Evolutionary conservation across 2,329 filamentous ascomycete species (phyloP).

Genomic region (Cladosporium sp.): DNA sequence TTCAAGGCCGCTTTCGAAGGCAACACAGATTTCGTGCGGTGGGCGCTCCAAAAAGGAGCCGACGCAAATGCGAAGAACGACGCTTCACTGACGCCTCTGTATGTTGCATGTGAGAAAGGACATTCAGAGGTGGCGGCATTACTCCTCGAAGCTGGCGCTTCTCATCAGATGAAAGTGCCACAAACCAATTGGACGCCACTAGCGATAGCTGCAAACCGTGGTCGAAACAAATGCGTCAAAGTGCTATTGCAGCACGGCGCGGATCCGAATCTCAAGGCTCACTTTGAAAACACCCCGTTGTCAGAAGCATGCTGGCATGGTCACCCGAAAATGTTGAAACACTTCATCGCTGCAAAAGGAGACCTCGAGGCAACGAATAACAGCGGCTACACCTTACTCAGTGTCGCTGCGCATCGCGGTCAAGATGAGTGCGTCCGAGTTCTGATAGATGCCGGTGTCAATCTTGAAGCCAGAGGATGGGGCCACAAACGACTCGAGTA

Average conservation of each 20-base stretch:
- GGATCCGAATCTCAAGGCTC: constrained; percentile 12
- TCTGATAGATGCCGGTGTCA: constrained; percentile 9
- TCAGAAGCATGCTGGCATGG: constrained; percentile 17
- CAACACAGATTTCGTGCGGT: constrained; percentile 2
- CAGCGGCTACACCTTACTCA: constrained; percentile 7
- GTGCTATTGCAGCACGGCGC: constrained; percentile 13
- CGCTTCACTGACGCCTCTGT: constrained; percentile 1
- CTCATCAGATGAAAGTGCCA: background rate
- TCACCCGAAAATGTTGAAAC: constrained; percentile 10
- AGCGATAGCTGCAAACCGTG: constrained; percentile 10
- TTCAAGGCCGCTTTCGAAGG: constrained; percentile 11
- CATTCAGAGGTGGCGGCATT: background rate
- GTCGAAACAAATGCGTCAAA: constrained; percentile 6
- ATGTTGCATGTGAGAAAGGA: constrained; percentile 1
- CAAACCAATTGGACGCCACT: background rate
- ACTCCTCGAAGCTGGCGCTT: background rate
- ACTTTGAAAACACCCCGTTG: constrained; percentile 6
- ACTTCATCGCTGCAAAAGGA: constrained; percentile 9
- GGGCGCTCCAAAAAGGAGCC: background rate
- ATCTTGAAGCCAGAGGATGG: constrained; percentile 6
- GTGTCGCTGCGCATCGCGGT: constrained; percentile 9
- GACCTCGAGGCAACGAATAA: constrained; percentile 5
- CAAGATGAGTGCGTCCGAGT: constrained; percentile 12
- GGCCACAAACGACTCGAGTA: background rate
- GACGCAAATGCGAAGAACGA: constrained; percentile 3